These are phyloP conservation scores for Nicotiana noctiflora DNA, from an alignment of 257 asterid species.

Conservation along the genomic window DNA sequence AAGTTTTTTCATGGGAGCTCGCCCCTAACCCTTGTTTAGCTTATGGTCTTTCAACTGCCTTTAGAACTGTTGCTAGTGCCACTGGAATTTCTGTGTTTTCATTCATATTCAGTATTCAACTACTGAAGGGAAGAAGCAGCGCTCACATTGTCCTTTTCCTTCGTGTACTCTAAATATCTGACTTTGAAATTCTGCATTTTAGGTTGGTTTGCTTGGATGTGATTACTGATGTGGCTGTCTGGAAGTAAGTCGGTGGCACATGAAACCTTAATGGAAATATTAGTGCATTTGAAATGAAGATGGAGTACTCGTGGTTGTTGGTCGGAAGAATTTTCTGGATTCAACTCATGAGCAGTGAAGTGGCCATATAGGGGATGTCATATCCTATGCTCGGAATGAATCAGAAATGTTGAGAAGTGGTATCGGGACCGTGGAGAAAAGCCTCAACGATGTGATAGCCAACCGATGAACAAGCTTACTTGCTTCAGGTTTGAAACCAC, in stretches of 20 bases:
- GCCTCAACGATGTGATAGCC: not conserved
- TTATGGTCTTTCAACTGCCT: no score
- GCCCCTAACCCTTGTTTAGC: no score
- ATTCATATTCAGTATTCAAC: no score
- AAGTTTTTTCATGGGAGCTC: no score
- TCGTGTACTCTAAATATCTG: not conserved
- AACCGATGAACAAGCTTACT: not conserved
- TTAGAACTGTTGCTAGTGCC: no score
- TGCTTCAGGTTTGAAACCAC: not conserved
- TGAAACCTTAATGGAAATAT: not conserved
- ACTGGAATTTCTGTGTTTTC: no score
- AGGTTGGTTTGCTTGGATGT: not conserved
- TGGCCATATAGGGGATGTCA: not conserved
- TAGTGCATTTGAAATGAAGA: not conserved
- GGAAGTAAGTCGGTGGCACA: not conserved
- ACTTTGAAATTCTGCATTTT: not conserved
- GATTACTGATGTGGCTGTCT: constrained; percentile 5
- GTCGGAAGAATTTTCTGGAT: not conserved
- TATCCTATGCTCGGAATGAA: not conserved
- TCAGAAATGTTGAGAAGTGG: not conserved
- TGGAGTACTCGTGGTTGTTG: not conserved
- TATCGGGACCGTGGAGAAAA: not conserved
- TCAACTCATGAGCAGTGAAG: not conserved
- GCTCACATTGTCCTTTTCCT: no score
- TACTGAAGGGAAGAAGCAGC: no score